Percentiles rank a stretch among this genome's conserved stretches.
phyloP scores from a whole-genome alignment of 163 green algal genomes.

The Volvox carteri region DNA sequence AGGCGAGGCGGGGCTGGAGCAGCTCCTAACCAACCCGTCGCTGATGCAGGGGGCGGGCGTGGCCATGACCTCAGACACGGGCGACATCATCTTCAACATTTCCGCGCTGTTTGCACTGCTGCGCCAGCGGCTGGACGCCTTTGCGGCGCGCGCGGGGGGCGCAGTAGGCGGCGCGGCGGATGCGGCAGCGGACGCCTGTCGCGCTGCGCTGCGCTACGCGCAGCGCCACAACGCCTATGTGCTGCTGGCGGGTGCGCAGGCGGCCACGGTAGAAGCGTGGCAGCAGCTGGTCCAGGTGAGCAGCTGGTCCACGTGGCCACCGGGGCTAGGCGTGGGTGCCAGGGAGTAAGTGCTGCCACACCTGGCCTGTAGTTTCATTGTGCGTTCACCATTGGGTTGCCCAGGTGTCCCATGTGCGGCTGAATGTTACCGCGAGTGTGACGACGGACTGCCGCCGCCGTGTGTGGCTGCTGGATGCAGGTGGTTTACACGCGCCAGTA shows the following conservation, averaged over 20 bases:
- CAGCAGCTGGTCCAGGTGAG: constrained; percentile 53
- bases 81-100: constrained; percentile 59
- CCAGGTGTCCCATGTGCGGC: no score
- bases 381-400: no score
- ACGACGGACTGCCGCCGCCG: no score
- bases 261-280: constrained; percentile 57
- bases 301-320: no score
- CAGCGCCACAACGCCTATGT: constrained; percentile 78
- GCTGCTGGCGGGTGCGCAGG: constrained; percentile 60
- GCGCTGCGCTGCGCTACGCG: constrained; percentile 73
- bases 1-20: constrained; percentile 20
- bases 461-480: constrained; percentile 41
- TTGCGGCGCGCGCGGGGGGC: constrained; percentile 52
- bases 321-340: background rate
- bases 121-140: constrained; percentile 65
- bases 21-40: constrained; percentile 34
- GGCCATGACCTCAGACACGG: constrained; percentile 62
- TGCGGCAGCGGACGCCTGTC: constrained; percentile 26
- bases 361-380: no score
- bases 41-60: constrained; percentile 16
- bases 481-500: constrained; percentile 74
- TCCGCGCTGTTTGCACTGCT: constrained; percentile 44
- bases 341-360: background rate
- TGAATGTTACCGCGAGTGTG: no score
- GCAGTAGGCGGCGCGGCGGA: constrained; percentile 3